Base-by-base conservation (phyloP, 148 eudicot species). In the Rhododendron simsii region DNA sequence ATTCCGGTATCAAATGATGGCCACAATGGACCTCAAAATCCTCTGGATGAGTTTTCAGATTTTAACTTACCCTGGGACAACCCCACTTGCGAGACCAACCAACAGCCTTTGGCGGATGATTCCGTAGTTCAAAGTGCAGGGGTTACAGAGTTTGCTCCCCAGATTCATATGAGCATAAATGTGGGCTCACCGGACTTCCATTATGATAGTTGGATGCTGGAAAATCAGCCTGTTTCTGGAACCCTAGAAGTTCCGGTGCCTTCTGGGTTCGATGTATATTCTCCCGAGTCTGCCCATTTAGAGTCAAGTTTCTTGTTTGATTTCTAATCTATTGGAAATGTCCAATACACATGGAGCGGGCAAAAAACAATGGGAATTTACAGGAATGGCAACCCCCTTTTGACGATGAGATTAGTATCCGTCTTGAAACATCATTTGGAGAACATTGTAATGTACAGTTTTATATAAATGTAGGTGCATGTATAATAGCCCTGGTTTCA, bases 281-380 rank as follows among this genome's bases (percentile, higher is more conserved):
- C 90, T 86, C 83, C 94, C 26, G 91, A 86, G 78, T 76, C 92
- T 59, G 63, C 67, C 41, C 83, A 86, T 55, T 16, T 88, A 69
- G 92, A 87, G 87, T 33, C 93, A 81, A 92, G 90, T 87, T 85
- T 81, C 85, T 83, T 89, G 47, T 90, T 94, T 84, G 90, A 91
- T 85, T 89, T 90, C 41, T 88, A 87, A 89, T 88, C 55, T 90
- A 1, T 86, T 67, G 33, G 48, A 55, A 21, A 15, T 63, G 65
- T 39, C 45, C 13, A 44, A 15, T 16, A 59, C 30, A 9, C 33
- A 16, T 21, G 37, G 73, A 78, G 8, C 28, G 5, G 33, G 33
- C 69, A 21, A 21, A 21, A 21, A 61, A 21, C 21, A 59, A 20
- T 59, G 65, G 65, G 53, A 50, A 10, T 50, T 50, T 18, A 57